Conservation (phyloP, 495 filamentous ascomycete genomes). For the Delitschia confertaspora region DNA sequence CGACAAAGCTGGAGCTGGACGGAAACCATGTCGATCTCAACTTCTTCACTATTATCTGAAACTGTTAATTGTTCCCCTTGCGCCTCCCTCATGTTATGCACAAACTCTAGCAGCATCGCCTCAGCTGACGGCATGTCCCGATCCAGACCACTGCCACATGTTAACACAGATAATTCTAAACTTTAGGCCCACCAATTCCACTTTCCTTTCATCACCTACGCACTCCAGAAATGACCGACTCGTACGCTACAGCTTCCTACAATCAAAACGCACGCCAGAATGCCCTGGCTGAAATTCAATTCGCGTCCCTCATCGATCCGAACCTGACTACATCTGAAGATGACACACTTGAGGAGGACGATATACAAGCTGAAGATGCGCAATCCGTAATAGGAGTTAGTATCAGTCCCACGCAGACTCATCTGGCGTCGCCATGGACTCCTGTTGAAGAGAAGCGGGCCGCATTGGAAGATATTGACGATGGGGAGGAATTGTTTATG, state of each 20-base stretch:
- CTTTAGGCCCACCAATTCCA: not conserved
- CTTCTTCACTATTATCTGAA: too few relatives aligned
- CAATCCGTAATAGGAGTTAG: slow-evolving; percentile 65
- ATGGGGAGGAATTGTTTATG: slow-evolving; percentile 33
- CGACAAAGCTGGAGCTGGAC: too few relatives aligned
- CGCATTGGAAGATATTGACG: slow-evolving; percentile 51
- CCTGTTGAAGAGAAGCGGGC: slow-evolving; percentile 67
- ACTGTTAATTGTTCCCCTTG: too few relatives aligned
- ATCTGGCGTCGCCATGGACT: slow-evolving; percentile 60
- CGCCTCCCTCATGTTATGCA: too few relatives aligned
- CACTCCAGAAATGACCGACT: not conserved
- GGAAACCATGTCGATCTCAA: too few relatives aligned
- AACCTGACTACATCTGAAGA: slow-evolving; percentile 27
- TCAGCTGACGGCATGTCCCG: slow-evolving; percentile 9
- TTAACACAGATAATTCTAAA: not conserved
- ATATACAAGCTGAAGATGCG: slow-evolving; percentile 41
- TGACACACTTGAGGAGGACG: slow-evolving; percentile 20
- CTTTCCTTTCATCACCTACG: not conserved
- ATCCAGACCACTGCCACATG: slow-evolving; percentile 12
- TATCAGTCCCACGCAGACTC: slow-evolving; percentile 62
- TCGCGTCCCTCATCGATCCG: slow-evolving; percentile 16
- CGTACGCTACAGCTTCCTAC: not conserved
- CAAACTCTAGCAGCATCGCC: too few relatives aligned
- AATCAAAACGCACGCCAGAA: slow-evolving; percentile 2
- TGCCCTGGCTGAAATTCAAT: slow-evolving; percentile 25